Conservation (phyloP, 768 basidiomycete genomes). For the Daedaleopsis sinensis region DNA sequence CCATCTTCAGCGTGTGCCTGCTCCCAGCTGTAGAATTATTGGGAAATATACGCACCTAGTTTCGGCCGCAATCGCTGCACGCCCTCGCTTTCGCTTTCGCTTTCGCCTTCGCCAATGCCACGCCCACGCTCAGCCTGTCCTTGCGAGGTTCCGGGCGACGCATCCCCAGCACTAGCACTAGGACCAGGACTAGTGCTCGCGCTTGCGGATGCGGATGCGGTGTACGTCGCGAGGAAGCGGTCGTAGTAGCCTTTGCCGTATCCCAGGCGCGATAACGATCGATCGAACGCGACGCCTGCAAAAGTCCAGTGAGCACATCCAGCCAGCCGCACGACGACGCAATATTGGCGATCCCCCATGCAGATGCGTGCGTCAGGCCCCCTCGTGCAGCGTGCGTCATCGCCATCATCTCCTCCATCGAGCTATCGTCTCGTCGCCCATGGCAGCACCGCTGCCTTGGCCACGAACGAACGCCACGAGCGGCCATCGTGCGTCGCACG, state of each 20-base stretch:
- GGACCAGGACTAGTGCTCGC: too few relatives aligned
- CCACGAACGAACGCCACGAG: too few relatives aligned
- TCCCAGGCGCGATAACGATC: constrained; percentile 66
- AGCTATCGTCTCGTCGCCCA: background rate
- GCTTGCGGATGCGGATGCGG: constrained; percentile 14
- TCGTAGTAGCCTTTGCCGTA: constrained; percentile 89
- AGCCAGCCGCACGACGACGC: too few relatives aligned
- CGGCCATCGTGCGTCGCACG: too few relatives aligned
- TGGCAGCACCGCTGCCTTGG: too few relatives aligned
- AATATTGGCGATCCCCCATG: background rate
- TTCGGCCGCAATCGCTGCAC: constrained; percentile 54
- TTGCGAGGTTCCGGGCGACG: constrained; percentile 12
- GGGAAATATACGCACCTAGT: constrained; percentile 50
- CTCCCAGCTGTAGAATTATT: constrained; percentile 1
- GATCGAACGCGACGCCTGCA: constrained; percentile 77
- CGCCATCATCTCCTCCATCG: background rate
- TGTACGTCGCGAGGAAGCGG: constrained; percentile 64
- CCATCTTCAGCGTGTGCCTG: constrained; percentile 11
- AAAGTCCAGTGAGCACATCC: too few relatives aligned
- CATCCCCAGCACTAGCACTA: too few relatives aligned
- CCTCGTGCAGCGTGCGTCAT: background rate
- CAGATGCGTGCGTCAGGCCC: background rate
- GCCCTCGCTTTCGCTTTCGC: constrained; percentile 30
- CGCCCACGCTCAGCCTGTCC: constrained; percentile 3
- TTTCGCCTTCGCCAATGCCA: constrained; percentile 47